Evolutionary conservation across 345 rosid genomes (phyloP), one percentile per base, ranked within the genome.

Genomic region (Aquilaria sinensis): DNA sequence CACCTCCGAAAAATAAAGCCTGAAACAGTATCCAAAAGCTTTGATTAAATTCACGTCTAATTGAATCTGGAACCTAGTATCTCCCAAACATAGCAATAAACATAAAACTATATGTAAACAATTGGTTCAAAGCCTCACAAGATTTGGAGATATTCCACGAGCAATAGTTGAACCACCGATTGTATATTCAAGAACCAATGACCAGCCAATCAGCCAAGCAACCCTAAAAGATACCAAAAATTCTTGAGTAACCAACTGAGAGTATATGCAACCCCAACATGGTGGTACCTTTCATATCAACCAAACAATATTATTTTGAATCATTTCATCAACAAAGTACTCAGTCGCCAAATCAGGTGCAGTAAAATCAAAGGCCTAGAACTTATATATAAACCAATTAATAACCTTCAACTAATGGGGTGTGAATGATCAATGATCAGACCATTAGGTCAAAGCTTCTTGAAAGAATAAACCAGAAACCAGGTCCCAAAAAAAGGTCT

Each of bases 141-240:
- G 77, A 78, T 86, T 89, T 10, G 96, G 96, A 31, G 93, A 69
- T 72, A 89, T 83, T 76, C 96, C 96, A 58, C 96, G 90, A 49
- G 99, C 99, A 75, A 90, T 85, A 10, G 99, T 95, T 0, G 99
- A 79, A 53, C 99, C 97, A 64, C 99, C 96, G 65, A 94, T 86
- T 11, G 99, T 86, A 66, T 94, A 94, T 74, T 94, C 99, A 59
- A 94, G 81, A 63, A 90, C 78, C 62, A 94, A 70, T 54, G 95
- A 88, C 99, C 99, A 94, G 55, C 99, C 99, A 74, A 90, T 75
- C 75, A 94, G 69, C 99, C 99, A 94, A 43, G 99, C 97, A 63
- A 89, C 80, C 58, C 95, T 87, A 81, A 16, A 43, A 62, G 54
- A 51, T n/a, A 65, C 32, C 43, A 10, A 4, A 31, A 37, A 48